Evolutionary conservation across 2,329 filamentous ascomycete genomes (phyloP).

Genomic region (Albophoma yamanashiensis): DNA sequence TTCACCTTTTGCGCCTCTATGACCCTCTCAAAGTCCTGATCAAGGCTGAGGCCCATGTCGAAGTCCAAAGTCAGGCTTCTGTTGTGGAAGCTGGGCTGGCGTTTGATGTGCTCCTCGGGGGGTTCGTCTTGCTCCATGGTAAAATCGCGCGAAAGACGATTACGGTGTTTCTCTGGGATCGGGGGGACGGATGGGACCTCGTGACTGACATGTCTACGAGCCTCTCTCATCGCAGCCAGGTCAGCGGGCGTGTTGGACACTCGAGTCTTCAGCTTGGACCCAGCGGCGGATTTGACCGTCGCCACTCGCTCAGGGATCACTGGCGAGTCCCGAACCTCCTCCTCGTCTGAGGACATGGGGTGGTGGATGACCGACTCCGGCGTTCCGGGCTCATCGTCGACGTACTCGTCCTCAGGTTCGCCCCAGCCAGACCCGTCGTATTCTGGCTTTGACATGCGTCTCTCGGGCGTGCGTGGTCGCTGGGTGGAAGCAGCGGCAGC

Average conservation of each 20-base stretch:
- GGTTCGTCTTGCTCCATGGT: slow-evolving; percentile 24
- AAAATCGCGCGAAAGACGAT: slow-evolving; percentile 39
- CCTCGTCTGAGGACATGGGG: slow-evolving; percentile 40
- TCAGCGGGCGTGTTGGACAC: slow-evolving; percentile 83
- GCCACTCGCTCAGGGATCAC: slow-evolving; percentile 71
- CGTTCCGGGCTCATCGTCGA: slow-evolving; percentile 54
- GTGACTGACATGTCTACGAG: slow-evolving; percentile 73
- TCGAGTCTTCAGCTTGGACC: slow-evolving; percentile 79
- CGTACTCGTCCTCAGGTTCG: slow-evolving; percentile 39
- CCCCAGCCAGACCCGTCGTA: slow-evolving; percentile 56
- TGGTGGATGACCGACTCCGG: slow-evolving; percentile 88
- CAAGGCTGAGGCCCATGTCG: slow-evolving; percentile 76
- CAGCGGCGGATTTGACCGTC: slow-evolving; percentile 75
- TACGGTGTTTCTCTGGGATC: slow-evolving; percentile 50
- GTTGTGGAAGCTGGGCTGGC: slow-evolving; percentile 67
- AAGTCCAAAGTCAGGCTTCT: slow-evolving; percentile 74
- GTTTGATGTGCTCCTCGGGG: slow-evolving; percentile 38
- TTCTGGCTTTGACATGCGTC: slow-evolving; percentile 44
- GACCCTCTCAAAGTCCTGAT: slow-evolving; percentile 87
- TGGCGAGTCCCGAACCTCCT: slow-evolving; percentile 41
- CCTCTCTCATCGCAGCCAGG: slow-evolving; percentile 72
- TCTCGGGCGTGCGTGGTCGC: slow-evolving; percentile 38
- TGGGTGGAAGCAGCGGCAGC: slow-evolving; percentile 25
- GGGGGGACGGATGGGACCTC: slow-evolving; percentile 51
- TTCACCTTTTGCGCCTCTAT: slow-evolving; percentile 92